Conservation (phyloP, 371 early-diverging fungal genomes). For the Syncephalastrum monosporum region DNA sequence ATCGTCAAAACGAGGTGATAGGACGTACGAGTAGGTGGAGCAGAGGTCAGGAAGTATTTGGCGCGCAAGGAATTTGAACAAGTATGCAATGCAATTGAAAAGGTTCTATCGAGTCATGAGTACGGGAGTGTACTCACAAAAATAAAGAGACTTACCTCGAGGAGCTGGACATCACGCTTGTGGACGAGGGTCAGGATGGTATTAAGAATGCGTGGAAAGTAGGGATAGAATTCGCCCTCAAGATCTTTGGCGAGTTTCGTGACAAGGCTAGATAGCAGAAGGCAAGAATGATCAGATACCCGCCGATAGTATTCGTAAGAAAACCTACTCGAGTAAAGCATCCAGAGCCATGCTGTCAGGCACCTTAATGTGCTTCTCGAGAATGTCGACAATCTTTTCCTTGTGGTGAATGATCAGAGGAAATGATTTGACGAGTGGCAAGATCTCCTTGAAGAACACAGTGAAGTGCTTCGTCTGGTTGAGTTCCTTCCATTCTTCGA, state of each 20-base stretch:
- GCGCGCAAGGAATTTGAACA: conserved; percentile 86
- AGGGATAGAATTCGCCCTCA: conserved; percentile 86
- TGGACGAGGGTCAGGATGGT: conserved; percentile 67
- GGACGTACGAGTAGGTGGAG: conserved; percentile 63
- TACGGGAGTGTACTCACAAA: neutral
- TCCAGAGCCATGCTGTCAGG: conserved; percentile 65
- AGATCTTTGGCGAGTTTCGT: conserved; percentile 87
- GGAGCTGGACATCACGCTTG: conserved; percentile 62
- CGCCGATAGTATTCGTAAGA: neutral
- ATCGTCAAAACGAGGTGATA: too few species aligned
- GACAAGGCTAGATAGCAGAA: conserved; percentile 55
- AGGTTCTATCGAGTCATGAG: conserved; percentile 51
- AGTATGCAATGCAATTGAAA: conserved; percentile 85
- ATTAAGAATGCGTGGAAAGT: conserved; percentile 64
- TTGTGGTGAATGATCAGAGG: conserved; percentile 90
- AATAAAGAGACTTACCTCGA: conserved; percentile 62
- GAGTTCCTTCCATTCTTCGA: conserved; percentile 80
- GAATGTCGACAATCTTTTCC: conserved; percentile 64
- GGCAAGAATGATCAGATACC: neutral
- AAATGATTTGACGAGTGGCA: conserved; percentile 67
- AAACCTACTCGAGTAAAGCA: conserved; percentile 72
- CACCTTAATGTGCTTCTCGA: conserved; percentile 67
- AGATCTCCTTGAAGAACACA: conserved; percentile 65
- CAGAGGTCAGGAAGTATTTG: conserved; percentile 67
- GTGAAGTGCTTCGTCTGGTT: conserved; percentile 84